Base-by-base conservation (phyloP, 2,329 filamentous ascomycete genomes). In the Xylariaceae sp. region DNA sequence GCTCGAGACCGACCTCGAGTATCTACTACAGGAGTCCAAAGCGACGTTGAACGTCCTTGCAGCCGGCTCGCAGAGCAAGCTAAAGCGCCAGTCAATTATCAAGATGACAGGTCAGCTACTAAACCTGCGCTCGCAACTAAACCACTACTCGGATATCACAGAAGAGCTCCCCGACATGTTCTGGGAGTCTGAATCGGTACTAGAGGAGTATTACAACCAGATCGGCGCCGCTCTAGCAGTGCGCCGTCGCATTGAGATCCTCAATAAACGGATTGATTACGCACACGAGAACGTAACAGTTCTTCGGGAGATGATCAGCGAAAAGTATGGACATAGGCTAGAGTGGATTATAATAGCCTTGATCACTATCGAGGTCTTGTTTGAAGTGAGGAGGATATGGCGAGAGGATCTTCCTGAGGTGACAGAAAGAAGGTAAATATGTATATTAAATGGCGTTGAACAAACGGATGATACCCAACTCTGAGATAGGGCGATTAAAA, bases 211-310 rank as follows among this genome's bases (percentile, higher is more conserved):
- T 73, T 99, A 97, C 70, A 92, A 96, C 61, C 89, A 94, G 69
- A 90, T 97, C 39, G 92, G 93, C 39, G 84, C 87, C 49, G 90
- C 91, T 1, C 79, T 99, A 34, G 94, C 97, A 70, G 92, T 97
- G 19, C 89, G 89, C 33, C 89, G 94, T 22, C 82, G 94, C 46
- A 97, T 97, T 73, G 89, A 89, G 63, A 86, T 90, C 16, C 73
- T 97, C 61, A 99, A 99, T 69, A 90, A 96, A 73, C 96, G 96
- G 75, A 95, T 99, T 83, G 93, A 96, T 66, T 97, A 99, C 69
- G 94, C 93, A 1, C 89, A 94, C 65, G 93, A 97, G 70, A 97
- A 97, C 68, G 91, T 94, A 6, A 89, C 80, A 47, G 92, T 97
- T 14, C 73, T 97, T 55, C 80, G 94, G 52, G 90, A 97, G 69